A percentile compares a stretch with the other conserved stretches of the same genome.
Conservation (phyloP, 2,329 filamentous ascomycete species). For the Biscogniauxia sp. region DNA sequence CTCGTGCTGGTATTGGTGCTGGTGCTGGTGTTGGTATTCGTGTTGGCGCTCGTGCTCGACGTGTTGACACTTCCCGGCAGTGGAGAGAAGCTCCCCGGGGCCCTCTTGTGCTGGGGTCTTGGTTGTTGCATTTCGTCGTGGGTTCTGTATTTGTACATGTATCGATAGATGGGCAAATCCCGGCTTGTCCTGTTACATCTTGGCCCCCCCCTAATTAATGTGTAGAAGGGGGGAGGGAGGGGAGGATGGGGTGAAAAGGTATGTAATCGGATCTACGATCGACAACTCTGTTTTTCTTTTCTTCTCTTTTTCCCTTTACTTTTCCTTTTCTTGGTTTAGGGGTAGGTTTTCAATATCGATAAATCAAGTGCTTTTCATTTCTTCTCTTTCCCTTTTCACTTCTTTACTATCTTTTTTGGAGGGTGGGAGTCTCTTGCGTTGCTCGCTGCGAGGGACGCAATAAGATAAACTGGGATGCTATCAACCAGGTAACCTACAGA, state of each 20-base stretch:
- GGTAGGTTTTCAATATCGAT: too few relatives aligned
- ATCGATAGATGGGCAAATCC: slow-evolving; percentile 15
- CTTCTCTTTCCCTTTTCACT: too few relatives aligned
- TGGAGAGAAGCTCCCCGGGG: slow-evolving; percentile 53
- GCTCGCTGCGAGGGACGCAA: slow-evolving; percentile 3
- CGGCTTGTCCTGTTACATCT: slow-evolving; percentile 22
- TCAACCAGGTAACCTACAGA: too few relatives aligned
- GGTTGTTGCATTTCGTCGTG: slow-evolving; percentile 29
- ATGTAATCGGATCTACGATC: neutral
- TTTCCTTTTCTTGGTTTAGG: too few relatives aligned
- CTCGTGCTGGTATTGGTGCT: slow-evolving; percentile 21
- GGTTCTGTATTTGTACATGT: neutral
- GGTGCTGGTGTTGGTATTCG: slow-evolving; percentile 19
- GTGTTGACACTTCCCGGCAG: slow-evolving; percentile 37
- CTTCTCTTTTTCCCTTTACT: too few relatives aligned
- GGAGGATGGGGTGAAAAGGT: too few relatives aligned
- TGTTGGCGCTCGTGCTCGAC: slow-evolving; percentile 20
- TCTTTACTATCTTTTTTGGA: too few relatives aligned
- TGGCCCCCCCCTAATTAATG: slow-evolving; percentile 4
- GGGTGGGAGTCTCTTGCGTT: neutral
- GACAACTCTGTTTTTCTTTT: neutral
- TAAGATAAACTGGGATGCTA: too few relatives aligned
- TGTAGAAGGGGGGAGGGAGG: too few relatives aligned
- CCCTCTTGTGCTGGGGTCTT: slow-evolving; percentile 30
- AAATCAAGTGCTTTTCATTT: too few relatives aligned